Evolutionary conservation across 2,329 filamentous ascomycete species (phyloP).

Genomic region (Arthrobotrys musiformis): DNA sequence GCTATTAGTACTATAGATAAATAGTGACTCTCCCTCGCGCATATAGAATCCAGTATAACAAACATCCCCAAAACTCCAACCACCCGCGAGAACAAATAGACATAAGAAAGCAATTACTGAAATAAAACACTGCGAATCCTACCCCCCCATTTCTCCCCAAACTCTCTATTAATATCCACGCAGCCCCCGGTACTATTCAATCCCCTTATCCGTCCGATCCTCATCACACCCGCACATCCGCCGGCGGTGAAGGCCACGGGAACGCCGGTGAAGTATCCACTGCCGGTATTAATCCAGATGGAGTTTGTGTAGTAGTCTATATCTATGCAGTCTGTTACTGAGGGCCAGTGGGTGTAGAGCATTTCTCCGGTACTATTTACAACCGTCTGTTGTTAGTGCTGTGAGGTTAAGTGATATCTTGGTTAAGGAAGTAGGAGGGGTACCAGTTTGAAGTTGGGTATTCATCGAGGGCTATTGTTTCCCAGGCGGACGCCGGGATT

Average conservation of each 20-base stretch:
- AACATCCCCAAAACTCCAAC: no score
- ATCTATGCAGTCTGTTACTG: slow-evolving; percentile 42
- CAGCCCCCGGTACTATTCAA: slow-evolving; percentile 33
- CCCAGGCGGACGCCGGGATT: neutral
- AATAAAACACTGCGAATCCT: slow-evolving; percentile 24
- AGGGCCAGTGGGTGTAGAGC: slow-evolving; percentile 50
- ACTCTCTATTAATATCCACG: slow-evolving; percentile 28
- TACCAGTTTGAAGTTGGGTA: slow-evolving; percentile 41
- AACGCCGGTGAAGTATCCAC: slow-evolving; percentile 38
- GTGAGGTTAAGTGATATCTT: neutral
- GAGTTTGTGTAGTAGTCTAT: slow-evolving; percentile 45
- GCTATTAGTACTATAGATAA: no score
- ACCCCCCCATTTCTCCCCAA: slow-evolving; percentile 14
- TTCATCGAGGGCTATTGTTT: slow-evolving; percentile 32
- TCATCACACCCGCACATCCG: neutral
- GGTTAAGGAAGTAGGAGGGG: neutral
- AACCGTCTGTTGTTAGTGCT: neutral
- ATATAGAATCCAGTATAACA: no score
- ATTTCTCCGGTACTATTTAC: slow-evolving; percentile 33
- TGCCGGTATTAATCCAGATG: slow-evolving; percentile 30
- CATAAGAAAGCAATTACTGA: no score
- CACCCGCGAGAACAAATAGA: no score
- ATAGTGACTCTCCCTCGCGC: no score
- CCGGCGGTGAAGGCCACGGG: neutral
- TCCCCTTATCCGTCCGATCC: slow-evolving; percentile 33